These are phyloP conservation scores for Macadamia integrifolia DNA, from an alignment of 164 flowering plant genomes.

Conservation along the genomic window DNA sequence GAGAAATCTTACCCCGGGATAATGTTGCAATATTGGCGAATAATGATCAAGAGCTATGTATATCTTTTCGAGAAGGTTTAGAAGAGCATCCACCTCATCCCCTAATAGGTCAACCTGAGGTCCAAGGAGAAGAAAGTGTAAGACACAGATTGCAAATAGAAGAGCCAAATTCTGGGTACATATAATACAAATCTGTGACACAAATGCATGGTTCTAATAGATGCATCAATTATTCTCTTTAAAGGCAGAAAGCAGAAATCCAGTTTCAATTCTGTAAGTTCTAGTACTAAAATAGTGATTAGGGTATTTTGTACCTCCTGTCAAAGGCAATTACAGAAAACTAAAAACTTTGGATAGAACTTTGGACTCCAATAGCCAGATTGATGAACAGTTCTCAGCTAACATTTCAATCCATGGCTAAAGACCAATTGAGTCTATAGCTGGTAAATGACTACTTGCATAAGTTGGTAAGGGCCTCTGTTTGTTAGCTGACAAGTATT, in stretches of 20 bases:
- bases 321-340: not conserved
- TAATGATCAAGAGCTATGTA: constrained; percentile 93
- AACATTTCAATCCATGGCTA: no score
- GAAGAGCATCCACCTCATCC: constrained; percentile 76
- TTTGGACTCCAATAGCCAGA: no score
- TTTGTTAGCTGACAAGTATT: no score
- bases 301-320: no score
- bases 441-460: no score
- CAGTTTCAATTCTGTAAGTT: not conserved
- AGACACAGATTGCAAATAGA: not conserved
- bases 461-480: no score
- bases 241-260: not conserved
- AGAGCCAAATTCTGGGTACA: not conserved
- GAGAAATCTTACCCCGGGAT: constrained; percentile 76
- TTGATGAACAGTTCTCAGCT: no score
- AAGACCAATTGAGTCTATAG: no score
- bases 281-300: not conserved
- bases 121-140: constrained; percentile 8
- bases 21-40: constrained; percentile 76
- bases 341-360: not conserved
- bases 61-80: constrained; percentile 75
- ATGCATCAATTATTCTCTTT: not conserved
- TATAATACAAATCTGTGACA: not conserved
- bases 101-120: constrained; percentile 87
- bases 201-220: no score